phyloP scores from a whole-genome alignment of 176 grass and related monocot species.

The Aegilops bicornis region DNA sequence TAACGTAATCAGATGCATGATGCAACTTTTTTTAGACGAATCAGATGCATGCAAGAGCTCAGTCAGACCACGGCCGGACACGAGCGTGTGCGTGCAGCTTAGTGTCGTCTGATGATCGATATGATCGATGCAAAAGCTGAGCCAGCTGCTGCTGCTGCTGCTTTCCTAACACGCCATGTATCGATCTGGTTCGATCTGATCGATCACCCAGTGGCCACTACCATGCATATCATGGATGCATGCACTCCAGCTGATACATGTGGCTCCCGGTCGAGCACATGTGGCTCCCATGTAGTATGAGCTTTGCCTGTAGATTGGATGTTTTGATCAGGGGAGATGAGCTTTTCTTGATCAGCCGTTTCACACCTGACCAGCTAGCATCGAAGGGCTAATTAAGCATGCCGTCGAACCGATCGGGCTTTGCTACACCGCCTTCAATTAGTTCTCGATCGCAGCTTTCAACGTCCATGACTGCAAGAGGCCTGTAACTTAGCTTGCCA shows the following conservation, averaged over 20 bases:
- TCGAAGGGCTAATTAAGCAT: not conserved
- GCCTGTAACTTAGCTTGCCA: slow-evolving; percentile 53
- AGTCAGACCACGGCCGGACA: not conserved
- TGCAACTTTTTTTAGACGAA: not conserved
- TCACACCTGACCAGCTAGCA: not conserved
- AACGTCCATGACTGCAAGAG: slow-evolving; percentile 27
- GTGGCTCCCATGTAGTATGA: not conserved
- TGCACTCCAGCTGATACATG: not conserved
- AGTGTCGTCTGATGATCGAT: slow-evolving; percentile 25
- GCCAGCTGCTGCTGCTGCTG: not conserved
- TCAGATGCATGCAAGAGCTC: not conserved
- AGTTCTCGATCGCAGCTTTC: slow-evolving; percentile 25
- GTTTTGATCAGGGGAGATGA: not conserved
- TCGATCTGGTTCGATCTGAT: not conserved
- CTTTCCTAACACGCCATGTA: not conserved
- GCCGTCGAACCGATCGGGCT: not conserved
- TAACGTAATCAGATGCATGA: not conserved
- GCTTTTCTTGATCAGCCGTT: not conserved
- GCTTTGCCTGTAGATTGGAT: slow-evolving; percentile 6
- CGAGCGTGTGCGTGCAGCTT: not conserved
- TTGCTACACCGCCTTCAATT: not conserved
- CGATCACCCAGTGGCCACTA: slow-evolving; percentile 14
- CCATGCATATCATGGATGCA: not conserved
- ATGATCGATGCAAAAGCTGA: slow-evolving; percentile 11
- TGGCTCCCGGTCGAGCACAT: not conserved